Conservation (phyloP, 805 yeast species). For the Saturnispora mendoncae region DNA sequence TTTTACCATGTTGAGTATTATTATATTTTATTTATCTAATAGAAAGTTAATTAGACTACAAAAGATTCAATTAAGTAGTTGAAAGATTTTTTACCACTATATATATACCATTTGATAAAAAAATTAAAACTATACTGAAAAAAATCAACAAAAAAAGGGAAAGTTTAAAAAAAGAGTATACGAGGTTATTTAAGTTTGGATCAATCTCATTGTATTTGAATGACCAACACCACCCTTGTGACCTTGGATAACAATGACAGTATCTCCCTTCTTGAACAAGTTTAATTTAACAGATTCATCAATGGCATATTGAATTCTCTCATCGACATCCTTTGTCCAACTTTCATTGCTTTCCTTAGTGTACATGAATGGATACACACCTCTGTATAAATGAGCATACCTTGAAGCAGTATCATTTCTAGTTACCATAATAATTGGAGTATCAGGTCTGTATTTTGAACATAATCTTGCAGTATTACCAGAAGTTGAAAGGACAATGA, state of each 20-base stretch:
- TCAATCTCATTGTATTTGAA: slow-evolving; percentile 93
- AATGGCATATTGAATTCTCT: slow-evolving; percentile 88
- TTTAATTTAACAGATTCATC: slow-evolving; percentile 81
- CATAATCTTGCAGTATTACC: slow-evolving; percentile 94
- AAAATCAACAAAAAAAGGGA: neutral
- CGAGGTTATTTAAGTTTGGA: slow-evolving; percentile 13
- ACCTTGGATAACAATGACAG: slow-evolving; percentile 93
- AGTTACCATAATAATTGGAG: slow-evolving; percentile 96
- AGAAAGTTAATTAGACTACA: slow-evolving; percentile 56
- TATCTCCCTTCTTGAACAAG: slow-evolving; percentile 78
- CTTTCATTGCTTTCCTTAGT: slow-evolving; percentile 52
- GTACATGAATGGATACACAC: slow-evolving; percentile 96
- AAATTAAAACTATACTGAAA: neutral
- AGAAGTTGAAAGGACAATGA: slow-evolving; percentile 89
- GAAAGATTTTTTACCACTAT: neutral
- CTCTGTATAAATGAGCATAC: slow-evolving; percentile 93
- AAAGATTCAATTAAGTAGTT: slow-evolving; percentile 40
- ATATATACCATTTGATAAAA: neutral
- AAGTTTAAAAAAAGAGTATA: too few species aligned
- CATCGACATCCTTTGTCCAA: slow-evolving; percentile 97
- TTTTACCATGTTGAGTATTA: slow-evolving; percentile 31
- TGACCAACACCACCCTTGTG: slow-evolving; percentile 98
- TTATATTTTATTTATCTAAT: slow-evolving; percentile 46
- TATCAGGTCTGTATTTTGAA: slow-evolving; percentile 95
- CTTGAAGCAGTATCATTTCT: slow-evolving; percentile 91